Base-by-base conservation (phyloP, 1,284 basidiomycete genomes). In the Naganishia sp. region DNA sequence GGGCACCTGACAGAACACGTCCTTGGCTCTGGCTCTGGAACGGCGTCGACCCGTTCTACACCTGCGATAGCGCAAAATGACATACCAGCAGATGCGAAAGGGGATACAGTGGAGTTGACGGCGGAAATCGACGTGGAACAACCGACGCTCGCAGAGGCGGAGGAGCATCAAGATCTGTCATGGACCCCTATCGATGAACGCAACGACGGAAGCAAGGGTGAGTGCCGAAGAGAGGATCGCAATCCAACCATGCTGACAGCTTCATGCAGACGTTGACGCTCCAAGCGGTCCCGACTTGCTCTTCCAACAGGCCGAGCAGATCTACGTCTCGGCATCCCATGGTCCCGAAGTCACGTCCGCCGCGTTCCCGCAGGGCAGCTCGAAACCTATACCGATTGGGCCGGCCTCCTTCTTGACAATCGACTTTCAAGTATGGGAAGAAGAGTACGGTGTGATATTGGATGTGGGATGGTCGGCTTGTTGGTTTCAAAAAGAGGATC, bases 341-440 rank as follows among this genome's bases (percentile, higher is more conserved):
- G 76, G 75, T 18, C 72, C 73, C 18, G 42, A 73, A 10, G 54
- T 11, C 35, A 3, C 45, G 17, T 67, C 58, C 13, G 65, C 68
- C 28, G 42, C 42, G n/a, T 43, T 32, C 41, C 49, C 39, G 28
- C 25, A 52, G 64, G 5, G 7, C 9, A 28, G n/a, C 45, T 55
- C 62, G 25, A 54, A 57, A 15, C 52, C 65, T 43, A 43, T 18
- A 18, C 21, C 31, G 3, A 13, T 53, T 31, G 77, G 78, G 0
- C 65, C 74, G 50, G 71, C 72, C n/a, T 65, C 74, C 25, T 80
- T 79, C 63, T 52, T 80, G 50, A 66, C 74, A 1, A 65, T 79
- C 21, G 65, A 71, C 28, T 66, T 76, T 3, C 72, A 71, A n/a
- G 65, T 35, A 47, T 77, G 74, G 75, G 76, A 78, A 32, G 63